Percentiles rank a stretch among this genome's conserved stretches.
phyloP scores from a whole-genome alignment of 2,329 filamentous ascomycete species.

The Dothiorella sarmentorum region DNA sequence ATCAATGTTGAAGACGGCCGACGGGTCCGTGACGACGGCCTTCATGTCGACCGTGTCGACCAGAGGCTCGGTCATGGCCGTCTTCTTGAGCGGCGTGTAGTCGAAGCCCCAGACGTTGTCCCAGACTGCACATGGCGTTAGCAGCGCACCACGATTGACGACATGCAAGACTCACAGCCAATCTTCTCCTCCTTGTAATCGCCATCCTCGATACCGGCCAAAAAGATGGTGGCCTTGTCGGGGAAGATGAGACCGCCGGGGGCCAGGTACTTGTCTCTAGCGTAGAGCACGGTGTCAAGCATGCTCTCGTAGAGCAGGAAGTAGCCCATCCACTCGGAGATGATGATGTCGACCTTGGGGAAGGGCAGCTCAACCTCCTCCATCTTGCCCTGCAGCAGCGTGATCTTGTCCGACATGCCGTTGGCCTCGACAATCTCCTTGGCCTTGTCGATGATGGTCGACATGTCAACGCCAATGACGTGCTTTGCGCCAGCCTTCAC shows the following conservation, averaged over 20 bases:
- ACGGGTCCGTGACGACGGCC: constrained; percentile 90
- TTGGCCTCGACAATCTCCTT: constrained; percentile 90
- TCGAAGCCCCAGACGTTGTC: constrained; percentile 99
- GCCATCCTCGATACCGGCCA: constrained; percentile 95
- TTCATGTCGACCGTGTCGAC: constrained; percentile 98
- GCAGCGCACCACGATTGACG: constrained; percentile 19
- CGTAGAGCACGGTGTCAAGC: constrained; percentile 96
- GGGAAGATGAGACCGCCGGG: constrained; percentile 94
- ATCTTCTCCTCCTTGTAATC: constrained; percentile 99
- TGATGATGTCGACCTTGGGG: constrained; percentile 97
- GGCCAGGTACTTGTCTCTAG: constrained; percentile 81
- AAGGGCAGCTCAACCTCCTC: constrained; percentile 93
- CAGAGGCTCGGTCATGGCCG: constrained; percentile 89
- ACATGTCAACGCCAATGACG: constrained; percentile 99
- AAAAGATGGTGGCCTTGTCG: constrained; percentile 96
- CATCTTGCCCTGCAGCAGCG: constrained; percentile 98
- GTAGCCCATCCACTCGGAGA: constrained; percentile 99
- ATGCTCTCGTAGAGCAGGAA: constrained; percentile 98
- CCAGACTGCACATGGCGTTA: constrained; percentile 71
- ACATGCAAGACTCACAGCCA: constrained; percentile 66
- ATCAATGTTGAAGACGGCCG: constrained; percentile 80
- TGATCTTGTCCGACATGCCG: constrained; percentile 93
- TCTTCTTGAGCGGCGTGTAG: constrained; percentile 89
- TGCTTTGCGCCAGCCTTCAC: constrained; percentile 95
- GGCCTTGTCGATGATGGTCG: constrained; percentile 98